phyloP scores from a whole-genome alignment of 768 basidiomycete genomes.

The Mrakia frigida region DNA sequence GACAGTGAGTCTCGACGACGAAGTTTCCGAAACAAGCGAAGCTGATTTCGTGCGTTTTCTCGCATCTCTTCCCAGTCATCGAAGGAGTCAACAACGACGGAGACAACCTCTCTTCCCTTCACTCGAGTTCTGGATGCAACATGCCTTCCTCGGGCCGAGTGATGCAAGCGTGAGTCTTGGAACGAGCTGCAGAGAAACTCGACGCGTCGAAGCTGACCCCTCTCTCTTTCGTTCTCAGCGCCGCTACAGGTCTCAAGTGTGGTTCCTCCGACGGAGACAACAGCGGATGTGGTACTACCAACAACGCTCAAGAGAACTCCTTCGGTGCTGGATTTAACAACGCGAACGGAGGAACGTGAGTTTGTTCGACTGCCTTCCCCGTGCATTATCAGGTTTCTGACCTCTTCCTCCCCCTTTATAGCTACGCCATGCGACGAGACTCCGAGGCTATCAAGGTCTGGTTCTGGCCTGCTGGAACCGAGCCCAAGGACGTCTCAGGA shows the following conservation, averaged over 20 bases:
- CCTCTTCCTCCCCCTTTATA: neutral
- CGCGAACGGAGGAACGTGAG: neutral
- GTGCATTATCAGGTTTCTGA: too few species aligned
- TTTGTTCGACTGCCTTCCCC: neutral
- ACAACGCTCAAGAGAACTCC: neutral
- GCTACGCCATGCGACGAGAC: neutral
- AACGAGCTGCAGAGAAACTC: neutral
- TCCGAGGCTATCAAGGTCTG: neutral
- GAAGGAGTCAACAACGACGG: constrained; percentile 12
- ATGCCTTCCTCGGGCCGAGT: constrained; percentile 47
- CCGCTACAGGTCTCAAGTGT: neutral
- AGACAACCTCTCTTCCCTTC: constrained; percentile 3
- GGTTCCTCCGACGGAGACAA: neutral
- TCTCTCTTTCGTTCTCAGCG: neutral
- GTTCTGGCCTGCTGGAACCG: neutral
- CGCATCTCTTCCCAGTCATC: neutral
- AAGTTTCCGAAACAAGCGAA: too few species aligned
- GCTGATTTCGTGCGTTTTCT: too few species aligned
- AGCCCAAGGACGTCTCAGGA: neutral
- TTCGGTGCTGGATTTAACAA: neutral
- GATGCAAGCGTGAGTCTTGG: constrained; percentile 51
- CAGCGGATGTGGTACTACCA: neutral
- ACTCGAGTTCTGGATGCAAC: constrained; percentile 30
- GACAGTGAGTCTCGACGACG: constrained; percentile 16
- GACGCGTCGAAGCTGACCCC: neutral